Conservation (phyloP, 345 rosid species). For the Brassica incana region DNA sequence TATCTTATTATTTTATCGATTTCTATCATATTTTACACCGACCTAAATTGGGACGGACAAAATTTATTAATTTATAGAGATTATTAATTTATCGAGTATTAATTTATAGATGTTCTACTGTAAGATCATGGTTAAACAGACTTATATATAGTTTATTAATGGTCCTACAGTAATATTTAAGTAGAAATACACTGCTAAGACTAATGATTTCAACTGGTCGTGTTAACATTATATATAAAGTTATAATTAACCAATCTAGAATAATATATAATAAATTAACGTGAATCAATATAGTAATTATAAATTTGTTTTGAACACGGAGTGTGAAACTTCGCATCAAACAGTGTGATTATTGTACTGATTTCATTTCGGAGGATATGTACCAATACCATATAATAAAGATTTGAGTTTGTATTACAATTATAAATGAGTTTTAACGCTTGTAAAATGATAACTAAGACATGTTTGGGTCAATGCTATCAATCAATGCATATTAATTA, state of each 20-base stretch:
- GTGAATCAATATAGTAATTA: not conserved
- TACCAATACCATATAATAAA: not conserved
- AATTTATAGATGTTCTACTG: not conserved
- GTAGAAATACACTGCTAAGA: not conserved
- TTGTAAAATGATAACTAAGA: conserved; percentile 1
- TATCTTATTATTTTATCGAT: too few species aligned
- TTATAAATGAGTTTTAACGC: not conserved
- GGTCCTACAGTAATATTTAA: not conserved
- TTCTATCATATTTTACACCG: too few species aligned
- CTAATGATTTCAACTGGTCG: not conserved
- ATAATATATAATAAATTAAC: not conserved
- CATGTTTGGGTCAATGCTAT: not conserved
- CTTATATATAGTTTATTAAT: not conserved
- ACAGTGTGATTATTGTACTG: not conserved
- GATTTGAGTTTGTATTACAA: not conserved
- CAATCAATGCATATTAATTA: conserved; percentile 8
- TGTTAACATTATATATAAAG: not conserved
- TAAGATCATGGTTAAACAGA: not conserved
- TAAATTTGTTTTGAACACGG: not conserved
- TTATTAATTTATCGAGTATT: too few species aligned
- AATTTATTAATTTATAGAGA: too few species aligned
- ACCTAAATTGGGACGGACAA: too few species aligned
- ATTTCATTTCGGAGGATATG: not conserved
- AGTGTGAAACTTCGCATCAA: not conserved
- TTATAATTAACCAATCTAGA: not conserved